These are phyloP conservation scores for Rhizophagus sp. DNA, from an alignment of 192 early-diverging fungal genomes.

Conservation along the genomic window DNA sequence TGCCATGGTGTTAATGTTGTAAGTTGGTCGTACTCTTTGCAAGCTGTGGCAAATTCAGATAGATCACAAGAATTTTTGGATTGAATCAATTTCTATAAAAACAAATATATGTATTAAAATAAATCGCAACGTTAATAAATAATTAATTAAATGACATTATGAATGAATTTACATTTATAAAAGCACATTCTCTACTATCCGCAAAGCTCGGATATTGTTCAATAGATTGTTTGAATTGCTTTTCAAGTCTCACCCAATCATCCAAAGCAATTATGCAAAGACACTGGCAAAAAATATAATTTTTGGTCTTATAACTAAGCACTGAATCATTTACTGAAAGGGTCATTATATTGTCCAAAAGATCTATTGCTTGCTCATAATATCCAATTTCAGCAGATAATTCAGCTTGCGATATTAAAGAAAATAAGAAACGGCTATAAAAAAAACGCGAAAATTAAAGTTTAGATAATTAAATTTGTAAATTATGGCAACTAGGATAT, in stretches of 20 bases:
- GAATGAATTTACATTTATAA: constrained; percentile 1
- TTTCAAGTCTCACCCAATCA: constrained; percentile 31
- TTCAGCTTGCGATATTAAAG: constrained; percentile 30
- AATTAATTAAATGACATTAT: neutral
- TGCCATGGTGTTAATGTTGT: constrained; percentile 18
- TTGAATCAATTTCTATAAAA: constrained; percentile 3
- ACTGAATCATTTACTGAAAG: constrained; percentile 6
- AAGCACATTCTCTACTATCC: constrained; percentile 28
- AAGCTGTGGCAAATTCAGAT: constrained; percentile 26
- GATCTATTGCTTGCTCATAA: constrained; percentile 18
- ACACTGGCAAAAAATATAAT: constrained; percentile 19
- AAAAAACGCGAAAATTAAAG: neutral
- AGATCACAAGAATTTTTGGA: constrained; percentile 27
- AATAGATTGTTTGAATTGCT: neutral
- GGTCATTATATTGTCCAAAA: constrained; percentile 4
- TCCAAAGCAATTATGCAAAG: constrained; percentile 11
- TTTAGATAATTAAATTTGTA: neutral
- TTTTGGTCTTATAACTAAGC: constrained; percentile 11
- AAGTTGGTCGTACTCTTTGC: constrained; percentile 24
- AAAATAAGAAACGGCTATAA: constrained; percentile 23
- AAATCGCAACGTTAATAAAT: neutral
- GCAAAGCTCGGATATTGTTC: constrained; percentile 26
- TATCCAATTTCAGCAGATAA: constrained; percentile 25
- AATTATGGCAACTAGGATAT: neutral
- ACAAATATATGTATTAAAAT: neutral